Evolutionary conservation across 2,329 filamentous ascomycete species (phyloP), one percentile per base, ranked within the genome.

Genomic region (Xylariaceae sp.): DNA sequence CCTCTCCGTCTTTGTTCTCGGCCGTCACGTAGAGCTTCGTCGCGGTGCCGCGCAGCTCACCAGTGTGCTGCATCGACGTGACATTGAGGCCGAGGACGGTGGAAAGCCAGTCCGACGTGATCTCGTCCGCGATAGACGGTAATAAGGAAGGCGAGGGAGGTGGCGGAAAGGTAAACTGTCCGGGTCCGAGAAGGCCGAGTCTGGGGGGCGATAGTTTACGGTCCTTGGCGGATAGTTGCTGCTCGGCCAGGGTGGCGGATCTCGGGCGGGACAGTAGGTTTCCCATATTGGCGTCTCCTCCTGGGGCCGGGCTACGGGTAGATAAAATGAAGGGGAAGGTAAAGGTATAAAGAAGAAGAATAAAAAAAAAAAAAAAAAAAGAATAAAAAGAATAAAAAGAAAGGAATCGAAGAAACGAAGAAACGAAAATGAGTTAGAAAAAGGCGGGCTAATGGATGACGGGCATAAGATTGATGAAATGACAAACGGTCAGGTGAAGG

Each of bases 81-180:
- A 67, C 48, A 39, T 57, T 53, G 3, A 54, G 5, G 9, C 58
- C 56, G 5, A 65, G 56, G 8, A 65, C 53, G 30, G 47, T 51
- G 9, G 60, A 54, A 9, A 65, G 62, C 65, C 63, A 67, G 11
- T 58, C 57, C 12, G 61, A 58, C 9, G 63, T 65, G 34, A 67
- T 51, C 34, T 66, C 62, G 27, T 60, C 55, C 4, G 57, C 31
- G n/a, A 62, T 34, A 2, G 50, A 42, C 26, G 62, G 64, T 1
- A 65, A 55, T n/a, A 53, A 41, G 34, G 50, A 43, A 5, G 31
- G 19, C 3, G 43, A 9, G 19, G 12, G 19, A 8, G n/a, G 29
- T 8, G 37, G 46, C 6, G 19, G 11, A 31, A 45, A 29, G 29
- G 42, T 57, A 53, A 11, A 37, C 29, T 35, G 55, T 34, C 29